These are phyloP conservation scores for Metarhizium robertsii DNA, from an alignment of 2,329 filamentous ascomycete genomes.

Conservation along the genomic window DNA sequence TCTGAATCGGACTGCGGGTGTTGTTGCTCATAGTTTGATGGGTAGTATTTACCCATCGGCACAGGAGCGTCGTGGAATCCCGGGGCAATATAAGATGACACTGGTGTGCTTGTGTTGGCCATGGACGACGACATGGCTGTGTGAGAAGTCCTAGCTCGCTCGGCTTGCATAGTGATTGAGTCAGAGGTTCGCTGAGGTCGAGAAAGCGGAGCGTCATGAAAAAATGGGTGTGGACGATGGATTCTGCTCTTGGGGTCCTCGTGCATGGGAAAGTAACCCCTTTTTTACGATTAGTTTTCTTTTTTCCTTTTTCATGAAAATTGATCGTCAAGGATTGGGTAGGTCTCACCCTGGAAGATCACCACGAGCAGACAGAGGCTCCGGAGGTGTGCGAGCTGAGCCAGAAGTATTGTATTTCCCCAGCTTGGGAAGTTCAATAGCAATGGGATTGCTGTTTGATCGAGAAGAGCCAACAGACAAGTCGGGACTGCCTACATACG, in stretches of 20 bases:
- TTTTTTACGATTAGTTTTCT: conserved; percentile 16
- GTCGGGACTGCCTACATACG: conserved; percentile 3
- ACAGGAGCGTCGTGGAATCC: conserved; percentile 37
- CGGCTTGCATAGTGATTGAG: conserved; percentile 16
- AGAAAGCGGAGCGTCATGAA: conserved; percentile 30
- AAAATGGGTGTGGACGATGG: conserved; percentile 43
- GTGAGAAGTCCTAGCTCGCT: conserved; percentile 11
- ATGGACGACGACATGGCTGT: conserved; percentile 13
- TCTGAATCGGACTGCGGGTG: conserved; percentile 8
- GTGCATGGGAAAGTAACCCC: conserved; percentile 52
- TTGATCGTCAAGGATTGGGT: not conserved
- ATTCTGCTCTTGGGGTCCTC: conserved; percentile 41
- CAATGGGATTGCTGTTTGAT: conserved; percentile 37
- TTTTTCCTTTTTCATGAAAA: not conserved
- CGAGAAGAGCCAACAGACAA: conserved; percentile 9
- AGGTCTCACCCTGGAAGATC: conserved; percentile 46
- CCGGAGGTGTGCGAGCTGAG: conserved; percentile 33
- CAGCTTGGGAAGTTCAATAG: conserved; percentile 38
- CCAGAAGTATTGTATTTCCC: conserved; percentile 28
- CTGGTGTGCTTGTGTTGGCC: conserved; percentile 28
- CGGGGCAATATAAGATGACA: conserved; percentile 41
- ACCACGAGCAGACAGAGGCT: conserved; percentile 47
- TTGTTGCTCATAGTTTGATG: conserved; percentile 46
- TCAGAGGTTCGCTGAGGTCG: conserved; percentile 25
- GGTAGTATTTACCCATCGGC: conserved; percentile 55